A percentile compares a stretch with the other conserved stretches of the same genome.
Conservation (phyloP, 2,329 filamentous ascomycete species). For the Trichoderma sp. region DNA sequence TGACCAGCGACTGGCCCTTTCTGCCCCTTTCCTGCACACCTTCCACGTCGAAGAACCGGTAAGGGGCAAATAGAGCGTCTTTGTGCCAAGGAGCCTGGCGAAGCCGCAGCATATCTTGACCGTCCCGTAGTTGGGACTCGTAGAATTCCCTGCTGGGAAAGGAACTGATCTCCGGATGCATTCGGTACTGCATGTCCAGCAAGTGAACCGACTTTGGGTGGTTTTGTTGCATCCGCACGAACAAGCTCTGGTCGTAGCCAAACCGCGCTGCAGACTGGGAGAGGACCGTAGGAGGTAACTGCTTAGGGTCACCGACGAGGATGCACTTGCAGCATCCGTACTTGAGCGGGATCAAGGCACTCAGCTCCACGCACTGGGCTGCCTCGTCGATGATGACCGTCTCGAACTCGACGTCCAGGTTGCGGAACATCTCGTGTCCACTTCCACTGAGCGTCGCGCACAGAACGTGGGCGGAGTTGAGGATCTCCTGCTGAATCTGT, state of each 20-base stretch:
- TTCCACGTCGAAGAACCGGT: slow-evolving; percentile 95
- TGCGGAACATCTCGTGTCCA: slow-evolving; percentile 97
- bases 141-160: slow-evolving; percentile 95
- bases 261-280: slow-evolving; percentile 90
- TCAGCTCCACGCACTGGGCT: slow-evolving; percentile 96
- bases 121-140: slow-evolving; percentile 82
- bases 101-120: slow-evolving; percentile 75
- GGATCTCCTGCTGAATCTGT: slow-evolving; percentile 84
- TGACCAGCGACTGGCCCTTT: slow-evolving; percentile 86
- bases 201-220: slow-evolving; percentile 86
- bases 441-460: slow-evolving; percentile 94
- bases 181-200: slow-evolving; percentile 97
- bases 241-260: slow-evolving; percentile 96
- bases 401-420: slow-evolving; percentile 92
- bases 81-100: slow-evolving; percentile 84
- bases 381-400: slow-evolving; percentile 98
- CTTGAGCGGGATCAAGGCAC: slow-evolving; percentile 93
- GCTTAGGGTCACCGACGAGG: slow-evolving; percentile 95
- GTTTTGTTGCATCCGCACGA: slow-evolving; percentile 97
- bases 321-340: slow-evolving; percentile 97
- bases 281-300: slow-evolving; percentile 91
- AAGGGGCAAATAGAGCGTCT: slow-evolving; percentile 80
- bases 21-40: slow-evolving; percentile 82
- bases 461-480: slow-evolving; percentile 87
- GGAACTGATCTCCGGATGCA: slow-evolving; percentile 94